Percentiles rank a stretch among this genome's conserved stretches.
phyloP scores from a whole-genome alignment of 352 stramenopile genomes.

The Phytophthora quininea region DNA sequence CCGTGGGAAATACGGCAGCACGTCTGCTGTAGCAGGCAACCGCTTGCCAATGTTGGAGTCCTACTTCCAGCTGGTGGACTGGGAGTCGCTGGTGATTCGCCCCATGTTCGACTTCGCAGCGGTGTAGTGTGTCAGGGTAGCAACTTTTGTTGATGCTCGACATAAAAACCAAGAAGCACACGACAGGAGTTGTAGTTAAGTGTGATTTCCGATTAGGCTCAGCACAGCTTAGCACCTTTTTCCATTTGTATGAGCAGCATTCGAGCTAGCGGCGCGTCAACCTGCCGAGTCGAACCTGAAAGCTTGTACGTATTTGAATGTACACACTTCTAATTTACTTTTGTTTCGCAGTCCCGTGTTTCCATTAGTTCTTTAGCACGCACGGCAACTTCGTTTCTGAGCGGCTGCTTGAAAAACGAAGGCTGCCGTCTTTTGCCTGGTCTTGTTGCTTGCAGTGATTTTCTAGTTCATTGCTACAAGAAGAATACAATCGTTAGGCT shows the following conservation, averaged over 20 bases:
- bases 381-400: constrained; percentile 1
- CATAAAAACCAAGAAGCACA: constrained; percentile 19
- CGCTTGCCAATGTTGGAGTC: constrained; percentile 86
- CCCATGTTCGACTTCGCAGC: constrained; percentile 78
- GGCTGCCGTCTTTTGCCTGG: no score
- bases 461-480: no score
- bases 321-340: constrained; percentile 43
- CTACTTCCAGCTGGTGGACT: constrained; percentile 86
- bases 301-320: constrained; percentile 19
- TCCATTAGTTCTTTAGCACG: neutral
- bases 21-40: constrained; percentile 80
- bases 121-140: constrained; percentile 22
- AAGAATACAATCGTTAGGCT: no score
- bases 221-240: constrained; percentile 25
- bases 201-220: constrained; percentile 15
- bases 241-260: constrained; percentile 19
- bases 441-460: no score
- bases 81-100: constrained; percentile 82
- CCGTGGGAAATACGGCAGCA: constrained; percentile 82
- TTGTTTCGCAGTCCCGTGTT: constrained; percentile 27
- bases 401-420: constrained; percentile 4
- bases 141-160: constrained; percentile 28
- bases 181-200: constrained; percentile 15
- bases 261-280: constrained; percentile 16
- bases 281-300: constrained; percentile 1